A percentile compares a stretch with the other conserved stretches of the same genome.
Conservation (phyloP, 116 monocot species). For the Posidonia oceanica region DNA sequence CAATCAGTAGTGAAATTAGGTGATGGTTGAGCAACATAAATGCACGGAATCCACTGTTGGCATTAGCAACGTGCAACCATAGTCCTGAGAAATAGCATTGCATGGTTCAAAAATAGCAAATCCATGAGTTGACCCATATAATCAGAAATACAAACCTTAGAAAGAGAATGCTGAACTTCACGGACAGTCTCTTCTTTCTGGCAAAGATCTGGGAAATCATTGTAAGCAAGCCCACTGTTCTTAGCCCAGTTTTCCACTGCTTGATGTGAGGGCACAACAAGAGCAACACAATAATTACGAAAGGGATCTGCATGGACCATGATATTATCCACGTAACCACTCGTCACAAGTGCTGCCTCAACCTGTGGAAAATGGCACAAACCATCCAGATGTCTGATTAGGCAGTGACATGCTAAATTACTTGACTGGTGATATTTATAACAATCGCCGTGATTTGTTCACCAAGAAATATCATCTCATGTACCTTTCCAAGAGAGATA, state of each 20-base stretch:
- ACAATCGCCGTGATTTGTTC: too few species aligned
- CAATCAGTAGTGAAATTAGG: too few species aligned
- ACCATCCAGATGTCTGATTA: too few species aligned
- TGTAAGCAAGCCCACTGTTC: background rate
- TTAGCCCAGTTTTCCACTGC: constrained; percentile 37
- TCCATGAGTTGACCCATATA: background rate
- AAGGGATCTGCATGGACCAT: constrained; percentile 83
- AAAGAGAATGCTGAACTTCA: constrained; percentile 36
- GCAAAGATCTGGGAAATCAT: constrained; percentile 28
- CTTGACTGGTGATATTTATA: too few species aligned
- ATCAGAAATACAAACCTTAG: constrained; percentile 17
- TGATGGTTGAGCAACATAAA: too few species aligned
- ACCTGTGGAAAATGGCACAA: constrained; percentile 27
- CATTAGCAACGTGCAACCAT: too few species aligned
- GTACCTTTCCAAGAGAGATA: constrained; percentile 87
- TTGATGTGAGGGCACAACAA: constrained; percentile 35
- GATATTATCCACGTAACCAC: constrained; percentile 76
- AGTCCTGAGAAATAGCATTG: too few species aligned
- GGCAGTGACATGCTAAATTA: too few species aligned
- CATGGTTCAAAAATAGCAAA: background rate
- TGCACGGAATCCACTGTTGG: too few species aligned
- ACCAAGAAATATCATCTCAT: too few species aligned
- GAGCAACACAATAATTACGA: constrained; percentile 67
- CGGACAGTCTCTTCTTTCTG: constrained; percentile 15
- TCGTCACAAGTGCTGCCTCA: constrained; percentile 50